These are phyloP conservation scores for Nematocida displodere DNA, from an alignment of 371 early-diverging fungal genomes.

Conservation along the genomic window DNA sequence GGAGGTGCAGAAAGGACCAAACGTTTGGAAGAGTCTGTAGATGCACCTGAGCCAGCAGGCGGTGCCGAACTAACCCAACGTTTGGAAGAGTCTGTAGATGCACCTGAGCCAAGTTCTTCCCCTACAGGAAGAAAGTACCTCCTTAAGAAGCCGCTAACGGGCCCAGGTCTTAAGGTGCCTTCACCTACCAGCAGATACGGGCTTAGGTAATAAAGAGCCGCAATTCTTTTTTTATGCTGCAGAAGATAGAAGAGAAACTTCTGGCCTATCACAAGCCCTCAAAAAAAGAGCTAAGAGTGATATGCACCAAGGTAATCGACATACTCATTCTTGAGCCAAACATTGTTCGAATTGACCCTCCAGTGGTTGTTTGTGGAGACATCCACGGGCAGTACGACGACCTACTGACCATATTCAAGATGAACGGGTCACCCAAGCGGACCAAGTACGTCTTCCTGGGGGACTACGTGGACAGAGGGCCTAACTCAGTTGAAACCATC, in stretches of 20 bases:
- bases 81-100: too few relatives aligned
- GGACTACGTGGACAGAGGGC: conserved; percentile 65
- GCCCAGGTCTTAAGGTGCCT: background rate
- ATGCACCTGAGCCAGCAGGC: too few relatives aligned
- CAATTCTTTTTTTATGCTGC: conserved; percentile 20
- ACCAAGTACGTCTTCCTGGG: conserved; percentile 64
- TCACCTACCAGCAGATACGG: background rate
- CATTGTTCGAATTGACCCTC: conserved; percentile 52
- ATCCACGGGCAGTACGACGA: conserved; percentile 97
- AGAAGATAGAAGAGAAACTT: conserved; percentile 48
- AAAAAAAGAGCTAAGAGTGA: conserved; percentile 72
- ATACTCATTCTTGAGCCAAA: conserved; percentile 62
- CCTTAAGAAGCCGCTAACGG: background rate
- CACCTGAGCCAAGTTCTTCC: too few relatives aligned
- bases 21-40: too few relatives aligned
- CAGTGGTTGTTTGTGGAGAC: conserved; percentile 75
- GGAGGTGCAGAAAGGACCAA: too few relatives aligned
- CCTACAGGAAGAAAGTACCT: background rate
- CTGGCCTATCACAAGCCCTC: conserved; percentile 68
- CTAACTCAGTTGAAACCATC: conserved; percentile 61
- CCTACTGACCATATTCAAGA: conserved; percentile 89
- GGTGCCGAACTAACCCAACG: too few relatives aligned
- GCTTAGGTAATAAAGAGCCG: too few relatives aligned
- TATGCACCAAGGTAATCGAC: conserved; percentile 57
- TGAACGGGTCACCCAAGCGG: conserved; percentile 76